Evolutionary conservation across 495 filamentous ascomycete genomes (phyloP).

Genomic region (Hypoxylon rickii): DNA sequence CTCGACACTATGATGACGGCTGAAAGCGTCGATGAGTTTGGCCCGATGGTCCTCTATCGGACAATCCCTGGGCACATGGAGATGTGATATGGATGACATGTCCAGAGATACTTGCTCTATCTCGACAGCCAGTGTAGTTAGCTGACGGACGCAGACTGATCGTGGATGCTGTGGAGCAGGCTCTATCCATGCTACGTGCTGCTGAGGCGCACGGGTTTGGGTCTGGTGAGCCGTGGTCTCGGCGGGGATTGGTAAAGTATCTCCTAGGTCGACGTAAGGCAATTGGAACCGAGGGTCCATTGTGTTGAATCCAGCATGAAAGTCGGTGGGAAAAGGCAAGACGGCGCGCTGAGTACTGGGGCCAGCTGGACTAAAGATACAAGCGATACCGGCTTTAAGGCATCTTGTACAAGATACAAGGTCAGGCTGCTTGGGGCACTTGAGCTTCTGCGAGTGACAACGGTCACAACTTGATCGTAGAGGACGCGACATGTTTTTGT

Average conservation of each 20-base stretch:
- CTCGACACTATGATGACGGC: constrained; percentile 23
- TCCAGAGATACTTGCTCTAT: constrained; percentile 20
- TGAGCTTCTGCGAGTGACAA: constrained; percentile 48
- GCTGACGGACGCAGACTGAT: constrained; percentile 18
- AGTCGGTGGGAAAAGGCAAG: constrained; percentile 5
- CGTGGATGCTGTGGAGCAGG: constrained; percentile 20
- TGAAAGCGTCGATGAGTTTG: constrained; percentile 10
- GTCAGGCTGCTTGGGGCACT: constrained; percentile 41
- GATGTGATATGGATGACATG: constrained; percentile 7
- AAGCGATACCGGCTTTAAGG: constrained; percentile 38
- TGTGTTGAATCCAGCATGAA: constrained; percentile 1
- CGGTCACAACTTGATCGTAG: constrained; percentile 42
- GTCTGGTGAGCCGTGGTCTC: constrained; percentile 2
- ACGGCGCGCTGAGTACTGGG: constrained; percentile 28
- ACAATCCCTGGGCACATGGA: constrained; percentile 21
- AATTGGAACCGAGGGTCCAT: constrained; percentile 23
- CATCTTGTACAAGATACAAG: constrained; percentile 40
- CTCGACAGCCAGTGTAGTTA: constrained; percentile 31
- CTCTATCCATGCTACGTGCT: constrained; percentile 10
- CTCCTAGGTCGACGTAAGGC: constrained; percentile 19
- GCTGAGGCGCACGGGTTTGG: neutral
- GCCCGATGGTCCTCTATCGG: constrained; percentile 14
- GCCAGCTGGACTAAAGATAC: constrained; percentile 43
- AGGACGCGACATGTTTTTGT: constrained; percentile 31
- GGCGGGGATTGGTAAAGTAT: constrained; percentile 1